A percentile compares a stretch with the other conserved stretches of the same genome.
phyloP scores from a whole-genome alignment of 768 basidiomycete species.

The Sporobolomyces roseus region DNA sequence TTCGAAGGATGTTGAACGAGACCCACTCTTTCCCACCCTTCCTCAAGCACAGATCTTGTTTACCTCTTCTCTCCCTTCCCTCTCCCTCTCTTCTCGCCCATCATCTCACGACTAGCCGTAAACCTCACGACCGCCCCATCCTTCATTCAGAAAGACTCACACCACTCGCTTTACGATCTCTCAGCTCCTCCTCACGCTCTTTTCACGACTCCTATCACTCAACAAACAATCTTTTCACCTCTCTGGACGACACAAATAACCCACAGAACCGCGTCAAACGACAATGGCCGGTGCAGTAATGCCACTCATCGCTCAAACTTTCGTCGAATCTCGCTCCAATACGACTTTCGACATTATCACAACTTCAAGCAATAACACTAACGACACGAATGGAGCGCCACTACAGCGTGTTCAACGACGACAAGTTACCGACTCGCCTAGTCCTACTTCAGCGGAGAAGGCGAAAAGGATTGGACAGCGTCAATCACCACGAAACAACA shows the following conservation, averaged over 20 bases:
- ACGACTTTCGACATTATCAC: background rate
- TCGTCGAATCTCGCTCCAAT: constrained; percentile 22
- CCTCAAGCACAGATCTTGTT: no score
- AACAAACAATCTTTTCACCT: no score
- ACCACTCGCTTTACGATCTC: no score
- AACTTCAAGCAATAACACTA: background rate
- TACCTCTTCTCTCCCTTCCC: background rate
- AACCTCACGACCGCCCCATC: no score
- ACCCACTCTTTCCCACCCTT: no score
- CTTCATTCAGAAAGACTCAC: no score
- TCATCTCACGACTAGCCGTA: no score
- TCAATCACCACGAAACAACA: no score
- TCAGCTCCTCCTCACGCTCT: background rate
- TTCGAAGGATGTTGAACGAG: no score
- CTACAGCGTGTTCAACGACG: background rate
- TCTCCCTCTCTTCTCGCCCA: background rate
- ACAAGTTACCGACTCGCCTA: background rate
- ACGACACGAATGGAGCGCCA: background rate
- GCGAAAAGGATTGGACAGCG: no score
- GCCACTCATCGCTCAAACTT: constrained; percentile 25
- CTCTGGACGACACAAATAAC: background rate
- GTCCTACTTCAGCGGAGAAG: background rate
- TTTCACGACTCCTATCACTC: background rate
- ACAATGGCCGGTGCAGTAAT: constrained; percentile 8
- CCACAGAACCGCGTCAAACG: background rate